Base-by-base conservation (phyloP, 2,329 filamentous ascomycete genomes). In the Hypoxylon rubiginosum region DNA sequence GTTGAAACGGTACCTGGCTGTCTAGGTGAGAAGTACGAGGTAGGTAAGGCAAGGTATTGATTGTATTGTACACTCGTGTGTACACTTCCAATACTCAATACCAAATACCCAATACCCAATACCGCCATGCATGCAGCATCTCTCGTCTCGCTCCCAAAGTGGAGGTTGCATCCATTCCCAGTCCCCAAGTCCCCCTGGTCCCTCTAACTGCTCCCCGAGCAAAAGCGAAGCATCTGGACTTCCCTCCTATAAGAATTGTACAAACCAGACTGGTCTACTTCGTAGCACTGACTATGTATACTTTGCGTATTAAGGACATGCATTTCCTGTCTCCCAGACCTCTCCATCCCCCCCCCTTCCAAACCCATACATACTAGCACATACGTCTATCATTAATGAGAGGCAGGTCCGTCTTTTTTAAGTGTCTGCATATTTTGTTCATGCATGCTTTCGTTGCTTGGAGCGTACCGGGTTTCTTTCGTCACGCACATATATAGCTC, bases 401-500 rank as follows among this genome's bases (percentile, higher is more conserved):
- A 58, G 45, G 52, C 59, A 60, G 59, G 61, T 30, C 60, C 51
- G 36, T 60, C 63, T 68, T 63, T 68, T 63, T 65, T 67, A 67
- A 72, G 70, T 69, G 70, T 71, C 53, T 73, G 71, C 71, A 73
- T 72, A 64, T 71, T 71, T 70, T 59, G 69, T 59, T 65, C 67
- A 65, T 70, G 66, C 60, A 67, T 62, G 46, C 55, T 66, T 65
- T 58, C 55, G 64, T 63, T 69, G 62, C 67, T 67, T 48, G 71
- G 64, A 48, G 69, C 55, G 61, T 63, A 52, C 66, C 69, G 59
- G 63, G 64, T 66, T 58, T 60, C 70, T 64, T 62, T 69, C 69
- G 19, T 10, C 72, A 70, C 71, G 21, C 21, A 74, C 69, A 74
- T 77, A 78, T 78, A 76, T 75, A 75, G 55, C 71, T 71, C 74